Conservation (phyloP, 2,329 filamentous ascomycete genomes). For the Sordariomycetes sp. region DNA sequence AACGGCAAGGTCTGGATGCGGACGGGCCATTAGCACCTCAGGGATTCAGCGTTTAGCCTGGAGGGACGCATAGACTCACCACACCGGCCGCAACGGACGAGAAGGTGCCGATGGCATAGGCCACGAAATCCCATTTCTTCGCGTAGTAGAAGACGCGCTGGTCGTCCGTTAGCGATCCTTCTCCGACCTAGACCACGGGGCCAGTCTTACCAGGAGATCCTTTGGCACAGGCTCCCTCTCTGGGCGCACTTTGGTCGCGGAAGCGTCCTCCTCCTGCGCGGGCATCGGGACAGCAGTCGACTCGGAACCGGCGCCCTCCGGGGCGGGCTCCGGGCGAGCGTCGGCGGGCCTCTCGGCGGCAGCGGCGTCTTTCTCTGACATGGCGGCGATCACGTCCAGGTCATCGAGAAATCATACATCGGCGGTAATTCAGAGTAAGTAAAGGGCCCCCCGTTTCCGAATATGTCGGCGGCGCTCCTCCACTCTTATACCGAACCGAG, state of each 20-base stretch:
- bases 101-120: constrained; percentile 33
- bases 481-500: background rate
- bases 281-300: background rate
- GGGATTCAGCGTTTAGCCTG: background rate
- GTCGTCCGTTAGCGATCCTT: constrained; percentile 3
- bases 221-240: constrained; percentile 28
- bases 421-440: background rate
- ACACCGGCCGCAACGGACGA: constrained; percentile 41
- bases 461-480: background rate
- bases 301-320: background rate
- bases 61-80: background rate
- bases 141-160: constrained; percentile 44
- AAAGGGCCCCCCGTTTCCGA: background rate
- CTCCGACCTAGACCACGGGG: background rate
- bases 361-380: background rate
- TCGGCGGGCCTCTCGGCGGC: background rate
- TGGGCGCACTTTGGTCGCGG: constrained; percentile 14
- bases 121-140: constrained; percentile 36
- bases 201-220: constrained; percentile 23
- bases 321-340: background rate
- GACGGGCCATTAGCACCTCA: background rate
- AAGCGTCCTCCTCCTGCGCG: background rate
- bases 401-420: background rate
- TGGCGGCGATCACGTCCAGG: background rate
- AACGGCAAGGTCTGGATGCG: constrained; percentile 35